Conservation (phyloP, 2,329 filamentous ascomycete species). For the Aspergillus floridensis region DNA sequence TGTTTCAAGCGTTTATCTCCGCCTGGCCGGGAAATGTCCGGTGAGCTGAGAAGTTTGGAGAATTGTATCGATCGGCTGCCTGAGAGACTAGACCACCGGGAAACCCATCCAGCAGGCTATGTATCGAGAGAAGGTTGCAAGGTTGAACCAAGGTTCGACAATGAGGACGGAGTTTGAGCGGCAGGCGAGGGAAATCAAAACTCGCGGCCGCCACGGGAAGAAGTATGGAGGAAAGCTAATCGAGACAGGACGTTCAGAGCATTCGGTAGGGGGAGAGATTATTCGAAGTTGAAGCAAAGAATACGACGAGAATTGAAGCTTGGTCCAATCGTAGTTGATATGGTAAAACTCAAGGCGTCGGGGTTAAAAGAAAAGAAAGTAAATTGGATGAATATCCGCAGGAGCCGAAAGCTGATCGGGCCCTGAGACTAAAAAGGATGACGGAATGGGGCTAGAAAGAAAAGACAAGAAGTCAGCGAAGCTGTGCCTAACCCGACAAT, state of each 20-base stretch:
- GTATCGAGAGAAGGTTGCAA: background rate
- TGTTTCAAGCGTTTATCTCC: slow-evolving; percentile 35
- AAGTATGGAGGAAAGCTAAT: slow-evolving; percentile 7
- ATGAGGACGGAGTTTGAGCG: background rate
- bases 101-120: slow-evolving; percentile 22
- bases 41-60: slow-evolving; percentile 21
- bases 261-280: background rate
- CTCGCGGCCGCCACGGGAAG: slow-evolving; percentile 10
- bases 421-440: background rate
- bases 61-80: slow-evolving; percentile 11
- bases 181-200: slow-evolving; percentile 5
- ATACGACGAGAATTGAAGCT: slow-evolving; percentile 3
- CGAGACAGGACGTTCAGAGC: background rate
- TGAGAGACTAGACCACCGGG: slow-evolving; percentile 6
- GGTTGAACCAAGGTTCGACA: background rate
- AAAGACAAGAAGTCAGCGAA: background rate
- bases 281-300: background rate
- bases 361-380: background rate
- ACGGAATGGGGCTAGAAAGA: background rate
- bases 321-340: slow-evolving; percentile 2
- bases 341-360: background rate
- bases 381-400: background rate
- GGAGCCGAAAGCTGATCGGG: background rate
- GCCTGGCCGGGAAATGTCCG: slow-evolving; percentile 21
- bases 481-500: background rate